Conservation (phyloP, 306 rosid species). For the Alnus rubra region DNA sequence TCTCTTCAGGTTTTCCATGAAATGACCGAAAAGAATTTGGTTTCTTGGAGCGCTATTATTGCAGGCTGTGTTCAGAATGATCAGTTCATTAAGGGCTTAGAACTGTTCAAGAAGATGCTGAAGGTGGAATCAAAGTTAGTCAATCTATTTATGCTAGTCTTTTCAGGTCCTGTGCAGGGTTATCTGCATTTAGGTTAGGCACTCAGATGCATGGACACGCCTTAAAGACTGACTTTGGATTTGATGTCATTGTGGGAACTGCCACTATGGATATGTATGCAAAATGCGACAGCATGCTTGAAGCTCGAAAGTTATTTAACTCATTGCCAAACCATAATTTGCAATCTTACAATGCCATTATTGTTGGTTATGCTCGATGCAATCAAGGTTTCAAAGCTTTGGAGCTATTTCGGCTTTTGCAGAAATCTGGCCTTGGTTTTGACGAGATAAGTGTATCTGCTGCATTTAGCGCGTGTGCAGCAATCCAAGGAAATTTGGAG, state of each 20-base stretch:
- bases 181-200: slow-evolving; percentile 60
- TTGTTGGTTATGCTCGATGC: slow-evolving; percentile 62
- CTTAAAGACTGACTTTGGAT: slow-evolving; percentile 57
- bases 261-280: slow-evolving; percentile 92
- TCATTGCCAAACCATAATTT: slow-evolving; percentile 50
- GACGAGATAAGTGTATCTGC: slow-evolving; percentile 75
- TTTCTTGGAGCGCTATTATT: slow-evolving; percentile 79
- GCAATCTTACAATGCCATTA: slow-evolving; percentile 78
- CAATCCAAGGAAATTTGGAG: slow-evolving; percentile 52
- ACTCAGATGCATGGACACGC: slow-evolving; percentile 76
- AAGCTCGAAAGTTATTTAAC: slow-evolving; percentile 64
- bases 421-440: slow-evolving; percentile 49
- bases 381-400: slow-evolving; percentile 64
- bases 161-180: slow-evolving; percentile 82
- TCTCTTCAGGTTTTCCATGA: slow-evolving; percentile 54
- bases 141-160: slow-evolving; percentile 84
- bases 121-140: slow-evolving; percentile 61
- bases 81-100: slow-evolving; percentile 49
- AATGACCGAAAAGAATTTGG: slow-evolving; percentile 65
- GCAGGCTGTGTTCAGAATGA: slow-evolving; percentile 81
- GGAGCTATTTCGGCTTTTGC: slow-evolving; percentile 50
- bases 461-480: slow-evolving; percentile 70
- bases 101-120: slow-evolving; percentile 68
- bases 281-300: slow-evolving; percentile 60
- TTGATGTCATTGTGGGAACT: slow-evolving; percentile 72